Evolutionary conservation across 768 basidiomycete genomes (phyloP), one percentile per base, ranked within the genome.

Genomic region (Lyophyllum decastes): DNA sequence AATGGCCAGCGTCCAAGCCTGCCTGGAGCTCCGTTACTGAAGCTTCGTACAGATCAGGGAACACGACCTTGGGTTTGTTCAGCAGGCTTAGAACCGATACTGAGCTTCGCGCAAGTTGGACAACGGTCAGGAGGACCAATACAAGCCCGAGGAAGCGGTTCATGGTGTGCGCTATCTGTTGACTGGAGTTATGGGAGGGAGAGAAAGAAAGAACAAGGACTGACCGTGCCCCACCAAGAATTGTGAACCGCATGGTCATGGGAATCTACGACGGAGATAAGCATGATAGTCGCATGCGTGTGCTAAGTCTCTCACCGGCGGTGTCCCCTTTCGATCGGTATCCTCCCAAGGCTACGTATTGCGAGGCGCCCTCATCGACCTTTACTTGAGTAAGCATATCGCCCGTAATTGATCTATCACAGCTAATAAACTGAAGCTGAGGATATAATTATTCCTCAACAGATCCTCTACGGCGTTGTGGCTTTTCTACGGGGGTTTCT

Each of bases 31-130:
- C 82, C 0, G 72, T 61, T 14, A 88, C 77, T 0, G 83, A 79
- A 0, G 83, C 83, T 64, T 88, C 84, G 60, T 87, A 86, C 11
- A 88, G 71, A 65, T 88, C 86, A 1, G 84, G 85, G 24, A 76
- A 70, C 35, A 54, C 40, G 9, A 47, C 40, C 21, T 51, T 30
- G 41, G 17, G 33, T 40, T 51, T 30, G 4, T 16, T 46, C 21
- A 19, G 22, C 7, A 22, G 45, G 14, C 16, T 16, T 4, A 38
- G 35, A 38, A 38, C 30, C 5, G 30, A 17, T 38, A 38, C 6
- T 2, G 40, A 43, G 48, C 40, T 27, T 2, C n/a, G 40, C 40
- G 40, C 40, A 16, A 35, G 19, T 16, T 12, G 38, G 26, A 56
- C 22, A 2, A 55, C 34, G 16, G 38, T 19, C 22, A 48, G 21